phyloP scores from a whole-genome alignment of 768 basidiomycete genomes.

The Mycena latifolia region DNA sequence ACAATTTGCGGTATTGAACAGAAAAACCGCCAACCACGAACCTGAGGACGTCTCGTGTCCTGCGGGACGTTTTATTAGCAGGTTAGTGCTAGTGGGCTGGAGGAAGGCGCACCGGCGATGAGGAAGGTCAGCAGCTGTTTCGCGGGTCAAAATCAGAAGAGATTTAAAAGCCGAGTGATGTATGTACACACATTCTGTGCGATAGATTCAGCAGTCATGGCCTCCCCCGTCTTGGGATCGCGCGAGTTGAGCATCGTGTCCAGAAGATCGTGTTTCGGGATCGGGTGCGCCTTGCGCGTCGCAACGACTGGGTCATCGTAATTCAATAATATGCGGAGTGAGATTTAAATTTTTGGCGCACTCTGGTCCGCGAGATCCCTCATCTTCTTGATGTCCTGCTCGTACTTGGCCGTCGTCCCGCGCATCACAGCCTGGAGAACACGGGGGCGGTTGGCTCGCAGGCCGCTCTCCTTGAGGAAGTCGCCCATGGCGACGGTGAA shows the following conservation, averaged over 20 bases:
- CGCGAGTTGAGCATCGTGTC: conserved; percentile 59
- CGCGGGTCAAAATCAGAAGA: background rate
- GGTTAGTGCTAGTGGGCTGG: background rate
- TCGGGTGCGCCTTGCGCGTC: conserved; percentile 52
- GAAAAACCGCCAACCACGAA: no score
- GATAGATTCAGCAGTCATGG: conserved; percentile 56
- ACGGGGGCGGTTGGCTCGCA: conserved; percentile 49
- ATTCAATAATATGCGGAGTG: conserved; percentile 1
- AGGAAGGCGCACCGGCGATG: conserved; percentile 52
- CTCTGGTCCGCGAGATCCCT: conserved; percentile 54
- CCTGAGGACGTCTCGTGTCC: conserved; percentile 43
- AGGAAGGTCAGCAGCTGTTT: conserved; percentile 60
- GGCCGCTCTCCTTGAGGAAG: conserved; percentile 53
- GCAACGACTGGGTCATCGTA: conserved; percentile 50
- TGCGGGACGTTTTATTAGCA: background rate
- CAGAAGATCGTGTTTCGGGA: conserved; percentile 57
- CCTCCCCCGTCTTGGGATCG: conserved; percentile 59
- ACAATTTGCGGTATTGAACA: no score
- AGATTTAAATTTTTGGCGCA: no score
- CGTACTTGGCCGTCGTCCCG: conserved; percentile 52
- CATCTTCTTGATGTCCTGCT: conserved; percentile 56
- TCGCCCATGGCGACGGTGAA: conserved; percentile 56
- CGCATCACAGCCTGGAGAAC: conserved; percentile 51
- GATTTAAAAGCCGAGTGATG: background rate
- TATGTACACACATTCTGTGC: conserved; percentile 51